These are phyloP conservation scores for Hippophae rhamnoides DNA, from an alignment of 306 rosid genomes.

Conservation along the genomic window DNA sequence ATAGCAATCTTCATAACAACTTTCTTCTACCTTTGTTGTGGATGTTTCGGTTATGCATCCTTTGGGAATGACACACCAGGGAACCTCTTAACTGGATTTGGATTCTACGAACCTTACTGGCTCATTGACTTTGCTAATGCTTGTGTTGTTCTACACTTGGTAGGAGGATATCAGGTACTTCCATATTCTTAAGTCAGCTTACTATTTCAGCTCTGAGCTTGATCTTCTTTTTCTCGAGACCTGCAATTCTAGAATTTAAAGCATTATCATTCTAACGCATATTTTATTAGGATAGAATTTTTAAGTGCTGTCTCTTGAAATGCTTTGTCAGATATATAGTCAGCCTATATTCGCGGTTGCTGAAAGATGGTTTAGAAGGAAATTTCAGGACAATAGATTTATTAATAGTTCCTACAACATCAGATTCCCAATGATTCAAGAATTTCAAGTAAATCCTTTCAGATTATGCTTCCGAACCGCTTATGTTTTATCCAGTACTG, in stretches of 20 bases:
- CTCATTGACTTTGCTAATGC: constrained; percentile 63
- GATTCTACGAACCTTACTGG: constrained; percentile 38
- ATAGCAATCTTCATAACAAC: constrained; percentile 41
- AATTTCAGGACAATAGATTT: constrained; percentile 25
- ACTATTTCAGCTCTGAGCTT: no score
- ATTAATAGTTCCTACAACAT: constrained; percentile 25
- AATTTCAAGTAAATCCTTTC: constrained; percentile 31
- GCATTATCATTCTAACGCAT: no score
- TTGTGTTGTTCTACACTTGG: constrained; percentile 58
- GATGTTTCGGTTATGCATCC: constrained; percentile 69
- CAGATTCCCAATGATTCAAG: constrained; percentile 42
- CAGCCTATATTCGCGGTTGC: constrained; percentile 52
- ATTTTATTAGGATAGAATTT: no score
- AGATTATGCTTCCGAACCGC: constrained; percentile 61
- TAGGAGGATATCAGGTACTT: constrained; percentile 91
- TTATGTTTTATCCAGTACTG: constrained; percentile 66
- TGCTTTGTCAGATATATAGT: constrained; percentile 41
- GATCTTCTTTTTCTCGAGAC: no score
- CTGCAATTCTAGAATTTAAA: background rate
- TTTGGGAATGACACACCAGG: constrained; percentile 63
- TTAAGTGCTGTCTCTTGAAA: background rate
- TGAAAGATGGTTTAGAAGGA: constrained; percentile 54
- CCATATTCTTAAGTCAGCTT: no score
- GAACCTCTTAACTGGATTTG: constrained; percentile 61
- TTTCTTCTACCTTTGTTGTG: constrained; percentile 58